Evolutionary conservation across 257 asterid species (phyloP).

Genomic region (Scutellaria barbata): DNA sequence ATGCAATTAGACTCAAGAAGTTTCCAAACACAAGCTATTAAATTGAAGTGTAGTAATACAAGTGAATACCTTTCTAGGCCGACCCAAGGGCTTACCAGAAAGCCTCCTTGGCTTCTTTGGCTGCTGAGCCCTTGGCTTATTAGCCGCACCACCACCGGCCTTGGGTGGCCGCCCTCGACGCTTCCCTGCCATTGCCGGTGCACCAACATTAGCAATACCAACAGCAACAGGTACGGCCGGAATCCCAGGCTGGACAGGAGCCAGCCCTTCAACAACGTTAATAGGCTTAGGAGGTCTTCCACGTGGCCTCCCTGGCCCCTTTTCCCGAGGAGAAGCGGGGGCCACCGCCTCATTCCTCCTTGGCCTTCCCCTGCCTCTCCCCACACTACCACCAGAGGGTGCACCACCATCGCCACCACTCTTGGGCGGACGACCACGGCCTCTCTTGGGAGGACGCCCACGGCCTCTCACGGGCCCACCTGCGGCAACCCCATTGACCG

Average conservation of each 20-base stretch:
- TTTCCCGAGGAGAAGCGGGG: slow-evolving; percentile 12
- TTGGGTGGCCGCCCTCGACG: slow-evolving; percentile 77
- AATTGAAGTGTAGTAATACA: neutral
- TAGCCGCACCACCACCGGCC: slow-evolving; percentile 41
- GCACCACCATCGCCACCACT: slow-evolving; percentile 19
- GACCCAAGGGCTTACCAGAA: slow-evolving; percentile 73
- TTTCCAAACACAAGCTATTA: slow-evolving; percentile 4
- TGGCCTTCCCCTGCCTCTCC: slow-evolving; percentile 51
- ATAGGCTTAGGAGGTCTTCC: slow-evolving; percentile 64
- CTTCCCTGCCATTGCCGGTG: slow-evolving; percentile 40
- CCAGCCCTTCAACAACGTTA: slow-evolving; percentile 41
- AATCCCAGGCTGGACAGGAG: slow-evolving; percentile 26
- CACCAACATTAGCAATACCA: slow-evolving; percentile 36
- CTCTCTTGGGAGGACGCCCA: slow-evolving; percentile 73
- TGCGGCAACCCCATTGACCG: slow-evolving; percentile 48
- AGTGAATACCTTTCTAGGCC: slow-evolving; percentile 77
- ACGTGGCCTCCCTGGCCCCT: slow-evolving; percentile 62
- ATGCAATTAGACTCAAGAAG: slow-evolving; percentile 1
- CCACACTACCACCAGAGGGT: slow-evolving; percentile 22
- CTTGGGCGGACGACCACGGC: slow-evolving; percentile 54
- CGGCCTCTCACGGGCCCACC: slow-evolving; percentile 48
- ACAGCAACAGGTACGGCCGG: slow-evolving; percentile 32
- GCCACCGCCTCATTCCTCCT: slow-evolving; percentile 24
- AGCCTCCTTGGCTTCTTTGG: slow-evolving; percentile 51
- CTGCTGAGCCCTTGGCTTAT: slow-evolving; percentile 38